Percentiles rank a stretch among this genome's conserved stretches.
These are phyloP conservation scores for Aspergillus spinulosporus DNA, from an alignment of 2,329 filamentous ascomycete species.

Conservation along the genomic window DNA sequence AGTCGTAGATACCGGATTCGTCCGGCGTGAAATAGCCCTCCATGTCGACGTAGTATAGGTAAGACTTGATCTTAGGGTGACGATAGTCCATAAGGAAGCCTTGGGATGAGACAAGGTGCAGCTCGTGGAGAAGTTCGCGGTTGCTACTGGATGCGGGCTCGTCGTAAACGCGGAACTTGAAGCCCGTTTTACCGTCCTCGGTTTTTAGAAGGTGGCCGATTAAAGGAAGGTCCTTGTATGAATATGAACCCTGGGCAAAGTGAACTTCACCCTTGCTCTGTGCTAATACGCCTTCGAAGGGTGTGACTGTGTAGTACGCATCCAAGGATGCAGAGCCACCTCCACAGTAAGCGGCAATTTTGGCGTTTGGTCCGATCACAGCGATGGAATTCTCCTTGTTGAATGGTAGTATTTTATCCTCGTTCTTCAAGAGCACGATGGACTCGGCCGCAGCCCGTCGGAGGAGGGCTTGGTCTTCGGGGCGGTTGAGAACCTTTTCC, in stretches of 20 bases:
- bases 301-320: slow-evolving; percentile 48
- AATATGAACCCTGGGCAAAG: slow-evolving; percentile 64
- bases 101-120: slow-evolving; percentile 46
- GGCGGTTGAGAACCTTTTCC: slow-evolving; percentile 58
- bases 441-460: slow-evolving; percentile 67
- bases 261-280: slow-evolving; percentile 39
- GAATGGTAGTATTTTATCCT: slow-evolving; percentile 62
- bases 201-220: slow-evolving; percentile 57
- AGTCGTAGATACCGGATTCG: slow-evolving; percentile 62
- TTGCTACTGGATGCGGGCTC: slow-evolving; percentile 53
- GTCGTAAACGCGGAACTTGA: slow-evolving; percentile 64
- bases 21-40: slow-evolving; percentile 62
- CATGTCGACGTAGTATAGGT: slow-evolving; percentile 61
- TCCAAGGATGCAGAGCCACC: slow-evolving; percentile 63
- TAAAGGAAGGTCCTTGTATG: slow-evolving; percentile 64
- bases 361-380: slow-evolving; percentile 58
- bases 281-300: slow-evolving; percentile 45
- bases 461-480: slow-evolving; percentile 63
- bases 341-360: slow-evolving; percentile 53
- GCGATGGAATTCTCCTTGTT: slow-evolving; percentile 49
- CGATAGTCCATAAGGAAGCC: slow-evolving; percentile 56
- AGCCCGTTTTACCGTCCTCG: slow-evolving; percentile 55
- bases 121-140: slow-evolving; percentile 55
- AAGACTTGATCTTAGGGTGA: slow-evolving; percentile 54
- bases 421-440: slow-evolving; percentile 73